phyloP scores from a whole-genome alignment of 106 monocot genomes.

The Dendrobium nobile region DNA sequence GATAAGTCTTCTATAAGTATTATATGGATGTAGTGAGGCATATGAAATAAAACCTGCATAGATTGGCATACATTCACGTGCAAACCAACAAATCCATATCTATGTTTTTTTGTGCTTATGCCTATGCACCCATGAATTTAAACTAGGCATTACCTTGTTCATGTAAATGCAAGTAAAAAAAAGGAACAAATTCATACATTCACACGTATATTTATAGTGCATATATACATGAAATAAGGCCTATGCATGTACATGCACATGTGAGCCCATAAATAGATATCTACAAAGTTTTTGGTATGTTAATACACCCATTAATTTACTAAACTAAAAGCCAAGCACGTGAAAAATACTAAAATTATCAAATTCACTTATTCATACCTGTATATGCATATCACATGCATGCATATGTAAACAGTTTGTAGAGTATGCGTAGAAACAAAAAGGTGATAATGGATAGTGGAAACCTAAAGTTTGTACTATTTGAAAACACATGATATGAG shows the following conservation, averaged over 20 bases:
- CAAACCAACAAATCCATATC: neutral
- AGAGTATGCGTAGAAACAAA: neutral
- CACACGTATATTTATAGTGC: neutral
- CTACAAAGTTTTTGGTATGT: neutral
- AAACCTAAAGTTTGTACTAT: neutral
- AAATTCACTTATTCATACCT: neutral
- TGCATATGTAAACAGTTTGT: neutral
- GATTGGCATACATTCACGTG: neutral
- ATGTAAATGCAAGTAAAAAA: neutral
- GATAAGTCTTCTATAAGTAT: neutral
- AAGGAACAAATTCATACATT: neutral
- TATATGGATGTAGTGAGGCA: neutral
- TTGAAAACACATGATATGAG: neutral
- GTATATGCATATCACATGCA: neutral
- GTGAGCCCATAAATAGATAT: neutral
- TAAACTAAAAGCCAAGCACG: neutral
- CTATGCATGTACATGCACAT: neutral
- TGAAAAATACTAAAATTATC: neutral
- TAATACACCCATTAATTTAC: neutral
- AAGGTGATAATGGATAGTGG: neutral
- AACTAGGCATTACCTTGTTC: neutral
- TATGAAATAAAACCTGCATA: neutral
- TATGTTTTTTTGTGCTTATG: neutral
- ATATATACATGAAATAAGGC: neutral
- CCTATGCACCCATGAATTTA: neutral